Conservation (phyloP, 2,329 filamentous ascomycete genomes). For the Fusarium nodosum region DNA sequence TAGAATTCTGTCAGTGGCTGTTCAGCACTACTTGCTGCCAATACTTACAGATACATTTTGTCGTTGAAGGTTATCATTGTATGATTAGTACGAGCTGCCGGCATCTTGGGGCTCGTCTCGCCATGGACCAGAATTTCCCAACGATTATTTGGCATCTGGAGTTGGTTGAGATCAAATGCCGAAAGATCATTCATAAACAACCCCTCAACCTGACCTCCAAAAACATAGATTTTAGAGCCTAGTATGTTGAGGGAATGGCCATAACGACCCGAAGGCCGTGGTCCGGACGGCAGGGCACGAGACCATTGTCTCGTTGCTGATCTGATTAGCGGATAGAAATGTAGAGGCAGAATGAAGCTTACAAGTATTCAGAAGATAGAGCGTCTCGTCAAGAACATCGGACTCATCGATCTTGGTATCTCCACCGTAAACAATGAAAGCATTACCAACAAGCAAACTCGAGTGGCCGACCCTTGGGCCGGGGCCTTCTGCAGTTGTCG, state of each 20-base stretch:
- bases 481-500: conserved; percentile 92
- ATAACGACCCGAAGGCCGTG: conserved; percentile 89
- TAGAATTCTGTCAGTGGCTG: conserved; percentile 54
- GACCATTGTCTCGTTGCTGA: conserved; percentile 98
- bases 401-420: conserved; percentile 97
- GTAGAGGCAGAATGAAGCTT: conserved; percentile 58
- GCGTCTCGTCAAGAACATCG: conserved; percentile 91
- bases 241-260: conserved; percentile 97
- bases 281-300: conserved; percentile 86
- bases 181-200: conserved; percentile 98
- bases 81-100: conserved; percentile 94
- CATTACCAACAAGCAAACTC: conserved; percentile 94
- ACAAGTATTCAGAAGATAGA: conserved; percentile 98
- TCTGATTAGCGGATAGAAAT: conserved; percentile 36
- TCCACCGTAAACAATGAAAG: conserved; percentile 98
- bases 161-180: conserved; percentile 93
- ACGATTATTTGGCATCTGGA: conserved; percentile 90
- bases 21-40: background rate
- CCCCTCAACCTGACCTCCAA: conserved; percentile 96
- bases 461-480: conserved; percentile 95
- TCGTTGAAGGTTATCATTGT: conserved; percentile 92
- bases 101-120: conserved; percentile 68
- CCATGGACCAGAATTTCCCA: conserved; percentile 92
- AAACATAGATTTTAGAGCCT: conserved; percentile 96
- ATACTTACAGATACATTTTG: conserved; percentile 87